phyloP scores from a whole-genome alignment of 1,284 basidiomycete species.

The Psilocybe mexicana region DNA sequence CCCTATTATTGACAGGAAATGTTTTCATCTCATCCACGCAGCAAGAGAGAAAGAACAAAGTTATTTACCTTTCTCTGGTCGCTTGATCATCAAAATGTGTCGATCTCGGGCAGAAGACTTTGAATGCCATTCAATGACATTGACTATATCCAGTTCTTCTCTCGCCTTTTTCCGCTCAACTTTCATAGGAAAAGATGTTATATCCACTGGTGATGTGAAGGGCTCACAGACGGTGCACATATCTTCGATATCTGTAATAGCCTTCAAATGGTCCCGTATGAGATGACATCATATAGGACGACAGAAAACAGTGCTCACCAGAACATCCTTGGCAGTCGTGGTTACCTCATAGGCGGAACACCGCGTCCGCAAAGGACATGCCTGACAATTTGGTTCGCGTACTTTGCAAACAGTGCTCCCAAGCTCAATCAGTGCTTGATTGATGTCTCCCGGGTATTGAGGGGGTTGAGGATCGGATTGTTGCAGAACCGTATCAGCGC shows the following conservation, averaged over 20 bases:
- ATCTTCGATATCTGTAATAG: slow-evolving; percentile 67
- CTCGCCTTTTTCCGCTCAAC: slow-evolving; percentile 81
- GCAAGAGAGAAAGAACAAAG: neutral
- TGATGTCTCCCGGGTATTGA: slow-evolving; percentile 73
- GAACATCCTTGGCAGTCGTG: slow-evolving; percentile 12
- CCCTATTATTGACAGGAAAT: slow-evolving; percentile 47
- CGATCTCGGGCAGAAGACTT: slow-evolving; percentile 37
- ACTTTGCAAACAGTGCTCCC: slow-evolving; percentile 91
- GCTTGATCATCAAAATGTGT: slow-evolving; percentile 75
- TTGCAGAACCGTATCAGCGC: neutral
- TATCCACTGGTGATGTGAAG: slow-evolving; percentile 44
- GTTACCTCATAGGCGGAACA: slow-evolving; percentile 63
- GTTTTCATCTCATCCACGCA: slow-evolving; percentile 6
- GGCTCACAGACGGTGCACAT: slow-evolving; percentile 74
- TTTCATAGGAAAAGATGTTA: slow-evolving; percentile 87
- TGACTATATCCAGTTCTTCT: slow-evolving; percentile 85
- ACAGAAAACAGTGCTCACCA: neutral
- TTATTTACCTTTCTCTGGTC: slow-evolving; percentile 77
- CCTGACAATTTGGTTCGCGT: slow-evolving; percentile 69
- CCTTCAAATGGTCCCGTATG: slow-evolving; percentile 4
- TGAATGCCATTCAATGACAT: slow-evolving; percentile 77
- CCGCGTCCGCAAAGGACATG: slow-evolving; percentile 69
- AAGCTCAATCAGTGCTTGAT: slow-evolving; percentile 87
- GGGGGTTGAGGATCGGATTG: slow-evolving; percentile 10
- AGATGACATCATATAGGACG: neutral